Percentiles rank a stretch among this genome's conserved stretches.
Evolutionary conservation across 768 basidiomycete genomes (phyloP).

Genomic region (Hortiboletus campestris): DNA sequence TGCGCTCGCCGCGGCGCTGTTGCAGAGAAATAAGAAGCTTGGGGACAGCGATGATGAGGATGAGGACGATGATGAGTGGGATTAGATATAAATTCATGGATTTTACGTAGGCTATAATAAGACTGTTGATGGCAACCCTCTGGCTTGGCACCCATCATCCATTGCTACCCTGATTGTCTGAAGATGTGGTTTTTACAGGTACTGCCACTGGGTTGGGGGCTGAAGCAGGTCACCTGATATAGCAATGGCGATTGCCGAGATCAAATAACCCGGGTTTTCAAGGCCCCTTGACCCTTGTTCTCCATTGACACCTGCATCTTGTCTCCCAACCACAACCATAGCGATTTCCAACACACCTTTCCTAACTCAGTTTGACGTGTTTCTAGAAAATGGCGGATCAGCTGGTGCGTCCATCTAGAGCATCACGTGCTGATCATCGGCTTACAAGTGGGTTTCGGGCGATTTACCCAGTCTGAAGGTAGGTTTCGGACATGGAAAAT

Average conservation of each 20-base stretch:
- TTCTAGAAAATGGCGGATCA: conserved; percentile 53
- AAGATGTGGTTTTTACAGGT: background rate
- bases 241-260: conserved; percentile 36
- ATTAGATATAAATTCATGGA: conserved; percentile 24
- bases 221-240: conserved; percentile 17
- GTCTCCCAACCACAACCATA: conserved; percentile 1
- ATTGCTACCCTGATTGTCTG: background rate
- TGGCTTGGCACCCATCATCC: too few relatives aligned
- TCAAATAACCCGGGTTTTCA: conserved; percentile 13
- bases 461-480: conserved; percentile 54
- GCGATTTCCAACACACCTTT: background rate
- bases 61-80: conserved; percentile 70
- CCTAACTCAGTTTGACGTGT: background rate
- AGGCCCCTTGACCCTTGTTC: background rate
- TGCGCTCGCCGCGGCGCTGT: conserved; percentile 79
- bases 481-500: conserved; percentile 14
- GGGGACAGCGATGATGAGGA: conserved; percentile 85
- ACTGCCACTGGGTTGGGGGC: conserved; percentile 20
- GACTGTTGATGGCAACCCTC: background rate
- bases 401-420: conserved; percentile 40
- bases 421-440: conserved; percentile 4
- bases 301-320: conserved; percentile 6
- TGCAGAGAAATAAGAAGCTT: conserved; percentile 81
- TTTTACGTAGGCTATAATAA: conserved; percentile 10
- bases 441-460: conserved; percentile 18